phyloP scores from a whole-genome alignment of 768 basidiomycete species.

The Suillus hirtellus region DNA sequence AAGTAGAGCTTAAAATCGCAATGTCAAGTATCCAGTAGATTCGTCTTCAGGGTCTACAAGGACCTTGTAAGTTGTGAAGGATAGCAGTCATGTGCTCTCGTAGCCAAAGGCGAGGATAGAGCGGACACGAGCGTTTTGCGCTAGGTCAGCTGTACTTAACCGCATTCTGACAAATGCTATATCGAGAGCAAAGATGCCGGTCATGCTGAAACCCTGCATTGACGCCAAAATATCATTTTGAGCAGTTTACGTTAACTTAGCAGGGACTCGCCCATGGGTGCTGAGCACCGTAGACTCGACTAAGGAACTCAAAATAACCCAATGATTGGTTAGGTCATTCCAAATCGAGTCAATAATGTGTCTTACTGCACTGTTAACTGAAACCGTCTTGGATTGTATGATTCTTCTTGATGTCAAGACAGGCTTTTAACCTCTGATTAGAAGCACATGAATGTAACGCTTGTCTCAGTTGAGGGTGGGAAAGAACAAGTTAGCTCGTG shows the following conservation, averaged over 20 bases:
- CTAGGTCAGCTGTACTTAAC: background rate
- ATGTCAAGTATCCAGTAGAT: background rate
- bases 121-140: background rate
- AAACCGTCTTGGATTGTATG: background rate
- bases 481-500: background rate
- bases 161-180: background rate
- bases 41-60: background rate
- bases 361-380: background rate
- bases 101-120: background rate
- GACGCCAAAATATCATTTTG: background rate
- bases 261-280: background rate
- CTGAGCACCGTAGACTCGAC: background rate
- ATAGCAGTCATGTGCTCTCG: background rate
- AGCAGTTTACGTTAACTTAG: background rate
- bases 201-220: background rate
- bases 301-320: background rate
- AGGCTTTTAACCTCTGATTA: background rate
- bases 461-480: background rate
- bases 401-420: slow-evolving; percentile 2
- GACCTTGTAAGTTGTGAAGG: background rate
- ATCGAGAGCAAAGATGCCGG: slow-evolving; percentile 1
- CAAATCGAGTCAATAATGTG: background rate
- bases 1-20: background rate
- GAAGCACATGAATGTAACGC: background rate
- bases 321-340: background rate